These are phyloP conservation scores for Nyctanthes arbortristis DNA, from an alignment of 257 asterid genomes.

Conservation along the genomic window DNA sequence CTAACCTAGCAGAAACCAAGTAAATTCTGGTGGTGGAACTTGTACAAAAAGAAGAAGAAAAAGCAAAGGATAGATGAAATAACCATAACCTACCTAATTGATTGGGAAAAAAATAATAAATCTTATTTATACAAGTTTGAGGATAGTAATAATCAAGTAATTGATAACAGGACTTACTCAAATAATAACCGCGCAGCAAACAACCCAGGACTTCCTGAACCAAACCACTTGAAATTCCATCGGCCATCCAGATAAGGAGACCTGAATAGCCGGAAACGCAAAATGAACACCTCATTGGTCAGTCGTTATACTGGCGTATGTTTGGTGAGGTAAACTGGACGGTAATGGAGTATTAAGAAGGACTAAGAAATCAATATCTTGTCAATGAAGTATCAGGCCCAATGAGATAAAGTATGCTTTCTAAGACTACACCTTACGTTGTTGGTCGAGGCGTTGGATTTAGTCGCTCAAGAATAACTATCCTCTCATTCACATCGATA, in stretches of 20 bases:
- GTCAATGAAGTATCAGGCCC: neutral
- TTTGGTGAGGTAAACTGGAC: neutral
- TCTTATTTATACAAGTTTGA: neutral
- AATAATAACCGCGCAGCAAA: conserved; percentile 60
- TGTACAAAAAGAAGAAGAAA: neutral
- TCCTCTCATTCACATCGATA: conserved; percentile 77
- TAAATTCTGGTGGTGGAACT: neutral
- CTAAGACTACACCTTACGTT: conserved; percentile 71
- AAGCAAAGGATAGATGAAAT: no score
- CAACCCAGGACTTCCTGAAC: conserved; percentile 71
- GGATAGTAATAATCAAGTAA: neutral
- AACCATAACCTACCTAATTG: neutral
- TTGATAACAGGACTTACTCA: conserved; percentile 46
- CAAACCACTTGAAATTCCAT: conserved; percentile 83
- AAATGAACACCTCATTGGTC: conserved; percentile 1
- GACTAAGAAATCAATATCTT: neutral
- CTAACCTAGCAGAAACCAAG: neutral
- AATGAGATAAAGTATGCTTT: conserved; percentile 5
- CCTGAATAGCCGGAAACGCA: conserved; percentile 47
- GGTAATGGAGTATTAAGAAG: neutral
- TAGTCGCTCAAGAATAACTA: conserved; percentile 76
- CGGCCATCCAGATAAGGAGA: conserved; percentile 68
- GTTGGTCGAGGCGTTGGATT: conserved; percentile 92
- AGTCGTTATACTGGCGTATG: neutral
- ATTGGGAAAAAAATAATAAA: neutral